phyloP scores from a whole-genome alignment of 176 grass and related monocot genomes.

The Calamus simplicifolius region DNA sequence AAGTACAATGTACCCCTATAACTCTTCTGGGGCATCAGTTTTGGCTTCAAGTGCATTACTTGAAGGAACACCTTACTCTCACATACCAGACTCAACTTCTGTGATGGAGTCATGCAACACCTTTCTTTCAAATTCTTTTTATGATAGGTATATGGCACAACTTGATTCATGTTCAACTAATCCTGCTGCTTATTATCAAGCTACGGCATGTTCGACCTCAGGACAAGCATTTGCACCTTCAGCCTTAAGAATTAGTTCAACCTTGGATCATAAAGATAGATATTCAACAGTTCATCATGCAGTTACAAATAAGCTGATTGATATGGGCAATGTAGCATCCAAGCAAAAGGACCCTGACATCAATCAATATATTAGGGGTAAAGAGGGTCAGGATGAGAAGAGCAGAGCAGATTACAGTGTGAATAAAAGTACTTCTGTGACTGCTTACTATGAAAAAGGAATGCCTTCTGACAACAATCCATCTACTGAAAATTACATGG shows the following conservation, averaged over 20 bases:
- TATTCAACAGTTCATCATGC: background rate
- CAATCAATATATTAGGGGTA: background rate
- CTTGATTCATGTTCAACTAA: conserved; percentile 12
- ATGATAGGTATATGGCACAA: conserved; percentile 20
- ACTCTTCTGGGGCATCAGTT: background rate
- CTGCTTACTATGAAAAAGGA: background rate
- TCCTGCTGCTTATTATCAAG: background rate
- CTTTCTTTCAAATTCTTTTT: conserved; percentile 4
- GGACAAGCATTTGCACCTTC: conserved; percentile 3
- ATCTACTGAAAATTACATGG: background rate
- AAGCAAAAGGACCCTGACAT: background rate
- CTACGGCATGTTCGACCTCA: conserved; percentile 2
- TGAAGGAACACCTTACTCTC: background rate
- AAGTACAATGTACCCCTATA: background rate
- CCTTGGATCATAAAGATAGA: background rate
- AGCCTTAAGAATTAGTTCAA: conserved; percentile 1
- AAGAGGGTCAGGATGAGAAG: background rate
- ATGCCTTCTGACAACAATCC: background rate
- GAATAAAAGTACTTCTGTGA: background rate
- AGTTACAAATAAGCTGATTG: background rate
- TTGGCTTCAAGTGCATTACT: conserved; percentile 2
- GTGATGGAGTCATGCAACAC: conserved; percentile 3
- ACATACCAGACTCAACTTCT: background rate
- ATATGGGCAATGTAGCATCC: background rate
- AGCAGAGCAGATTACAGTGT: background rate